Evolutionary conservation across 495 filamentous ascomycete species (phyloP), one percentile per base, ranked within the genome.

Genomic region (Penicillium simplicissimum): DNA sequence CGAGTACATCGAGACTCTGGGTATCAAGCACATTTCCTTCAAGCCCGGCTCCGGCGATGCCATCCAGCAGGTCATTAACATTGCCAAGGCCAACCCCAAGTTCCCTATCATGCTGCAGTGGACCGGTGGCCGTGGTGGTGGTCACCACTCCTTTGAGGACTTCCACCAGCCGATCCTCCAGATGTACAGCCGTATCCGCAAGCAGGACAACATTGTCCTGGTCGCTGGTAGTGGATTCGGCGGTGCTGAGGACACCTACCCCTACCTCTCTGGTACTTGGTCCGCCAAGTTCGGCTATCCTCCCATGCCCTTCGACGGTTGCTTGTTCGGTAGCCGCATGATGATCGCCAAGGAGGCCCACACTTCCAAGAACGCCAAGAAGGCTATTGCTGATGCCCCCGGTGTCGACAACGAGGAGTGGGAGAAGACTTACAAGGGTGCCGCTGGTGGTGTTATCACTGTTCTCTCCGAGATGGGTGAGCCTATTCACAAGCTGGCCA

Each of bases 381-480:
- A 96, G 77, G 95, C 95, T 38, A 98, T 98, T 67, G 87, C 90
- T 31, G 92, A 96, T 65, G 95, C 94, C 11, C 84, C 88, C 60
- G 95, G 95, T 64, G 81, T 97, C 17, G 90, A 93, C 52, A 93
- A 98, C 68, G 75, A 77, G 62, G 85, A 96, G 58, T 98, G 95
- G 95, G 95, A 97, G 79, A 90, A 96, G 80, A 97, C 94, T 14
- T 98, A 97, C 82, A 94, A 95, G 74, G 88, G 91, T 4, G 78
- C 91, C 40, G 89, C 92, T 47, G 95, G 95, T 69, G 95, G 95
- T 68, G 88, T 98, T 33, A 91, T 98, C 67, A 97, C 95, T n/a
- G 94, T 98, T 42, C 82, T 91, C 57, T 98, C 95, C 6, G 95
- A 98, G 74, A 98, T 98, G 95, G 95, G 95, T 38, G 95, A 98